A percentile compares a stretch with the other conserved stretches of the same genome.
Evolutionary conservation across 163 green algal genomes (phyloP).

Genomic region (Botryococcus braunii): DNA sequence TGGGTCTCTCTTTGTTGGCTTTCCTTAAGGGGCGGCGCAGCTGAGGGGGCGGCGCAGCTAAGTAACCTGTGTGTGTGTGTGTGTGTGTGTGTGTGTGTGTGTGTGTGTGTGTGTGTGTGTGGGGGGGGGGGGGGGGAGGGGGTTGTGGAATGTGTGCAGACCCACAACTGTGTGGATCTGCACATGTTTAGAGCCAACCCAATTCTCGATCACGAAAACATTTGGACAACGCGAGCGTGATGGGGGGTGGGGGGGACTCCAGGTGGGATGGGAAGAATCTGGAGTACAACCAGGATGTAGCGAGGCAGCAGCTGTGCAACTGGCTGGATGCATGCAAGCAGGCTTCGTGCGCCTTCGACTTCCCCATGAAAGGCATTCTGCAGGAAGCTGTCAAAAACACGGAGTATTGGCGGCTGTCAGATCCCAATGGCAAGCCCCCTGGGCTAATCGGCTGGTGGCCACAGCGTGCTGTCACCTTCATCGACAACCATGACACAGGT

Average conservation of each 20-base stretch:
- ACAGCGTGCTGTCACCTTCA: constrained; percentile 53
- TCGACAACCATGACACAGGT: constrained; percentile 68
- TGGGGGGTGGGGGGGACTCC: too few relatives aligned
- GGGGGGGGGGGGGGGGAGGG: too few relatives aligned
- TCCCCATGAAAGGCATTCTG: constrained; percentile 48
- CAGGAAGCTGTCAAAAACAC: constrained; percentile 59
- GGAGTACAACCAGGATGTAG: constrained; percentile 49
- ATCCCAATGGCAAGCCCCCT: constrained; percentile 52
- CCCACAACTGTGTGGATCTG: neutral
- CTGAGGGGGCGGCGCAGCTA: too few relatives aligned
- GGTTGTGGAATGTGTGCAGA: too few relatives aligned
- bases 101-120: too few relatives aligned
- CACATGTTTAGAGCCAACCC: neutral
- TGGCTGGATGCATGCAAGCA: constrained; percentile 35
- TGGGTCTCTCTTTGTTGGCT: too few relatives aligned
- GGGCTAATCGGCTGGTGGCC: constrained; percentile 75
- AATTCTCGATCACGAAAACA: too few relatives aligned
- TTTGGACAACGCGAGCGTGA: too few relatives aligned
- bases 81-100: too few relatives aligned
- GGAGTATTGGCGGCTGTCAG: constrained; percentile 69
- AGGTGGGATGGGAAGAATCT: constrained; percentile 41
- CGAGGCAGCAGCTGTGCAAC: constrained; percentile 50
- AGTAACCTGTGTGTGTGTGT: too few relatives aligned
- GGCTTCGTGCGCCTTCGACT: constrained; percentile 49
- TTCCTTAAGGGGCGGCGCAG: too few relatives aligned